These are phyloP conservation scores for Lactifluus echinatus DNA, from an alignment of 768 basidiomycete species.

Conservation along the genomic window DNA sequence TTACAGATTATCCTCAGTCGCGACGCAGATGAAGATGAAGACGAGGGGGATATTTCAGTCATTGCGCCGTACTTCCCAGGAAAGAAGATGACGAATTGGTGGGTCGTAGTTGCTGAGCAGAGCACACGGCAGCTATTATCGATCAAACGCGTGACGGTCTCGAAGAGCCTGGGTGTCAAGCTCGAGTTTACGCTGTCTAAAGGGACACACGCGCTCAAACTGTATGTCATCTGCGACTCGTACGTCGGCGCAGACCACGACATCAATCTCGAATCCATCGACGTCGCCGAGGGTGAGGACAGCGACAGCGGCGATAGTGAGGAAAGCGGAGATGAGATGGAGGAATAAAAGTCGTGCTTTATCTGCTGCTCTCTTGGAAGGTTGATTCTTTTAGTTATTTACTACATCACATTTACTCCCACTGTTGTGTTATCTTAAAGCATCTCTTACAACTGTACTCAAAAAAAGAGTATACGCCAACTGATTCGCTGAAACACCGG, in stretches of 20 bases:
- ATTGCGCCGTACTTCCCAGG: slow-evolving; percentile 91
- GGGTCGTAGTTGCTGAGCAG: slow-evolving; percentile 90
- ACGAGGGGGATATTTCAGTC: slow-evolving; percentile 66
- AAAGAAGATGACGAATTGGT: slow-evolving; percentile 94
- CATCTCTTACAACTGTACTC: neutral
- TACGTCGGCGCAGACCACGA: slow-evolving; percentile 92
- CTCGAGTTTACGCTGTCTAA: slow-evolving; percentile 85
- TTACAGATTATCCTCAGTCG: slow-evolving; percentile 72
- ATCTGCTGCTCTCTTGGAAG: neutral
- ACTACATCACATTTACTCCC: neutral
- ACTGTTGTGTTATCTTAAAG: neutral
- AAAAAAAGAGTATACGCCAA: too few relatives aligned
- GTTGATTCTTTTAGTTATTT: neutral
- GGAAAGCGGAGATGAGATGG: slow-evolving; percentile 53
- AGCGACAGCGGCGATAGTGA: slow-evolving; percentile 64
- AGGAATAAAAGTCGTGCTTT: slow-evolving; percentile 30
- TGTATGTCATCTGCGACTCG: slow-evolving; percentile 90
- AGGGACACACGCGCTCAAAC: slow-evolving; percentile 71
- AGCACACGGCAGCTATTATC: slow-evolving; percentile 73
- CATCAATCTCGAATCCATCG: slow-evolving; percentile 70
- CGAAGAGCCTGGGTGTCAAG: slow-evolving; percentile 64
- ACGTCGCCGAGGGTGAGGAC: slow-evolving; percentile 87
- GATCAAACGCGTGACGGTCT: slow-evolving; percentile 82
- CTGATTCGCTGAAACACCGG: too few relatives aligned
- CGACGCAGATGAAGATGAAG: slow-evolving; percentile 56